Conservation (phyloP, 257 asterid genomes). For the Solanum tarapatanum region DNA sequence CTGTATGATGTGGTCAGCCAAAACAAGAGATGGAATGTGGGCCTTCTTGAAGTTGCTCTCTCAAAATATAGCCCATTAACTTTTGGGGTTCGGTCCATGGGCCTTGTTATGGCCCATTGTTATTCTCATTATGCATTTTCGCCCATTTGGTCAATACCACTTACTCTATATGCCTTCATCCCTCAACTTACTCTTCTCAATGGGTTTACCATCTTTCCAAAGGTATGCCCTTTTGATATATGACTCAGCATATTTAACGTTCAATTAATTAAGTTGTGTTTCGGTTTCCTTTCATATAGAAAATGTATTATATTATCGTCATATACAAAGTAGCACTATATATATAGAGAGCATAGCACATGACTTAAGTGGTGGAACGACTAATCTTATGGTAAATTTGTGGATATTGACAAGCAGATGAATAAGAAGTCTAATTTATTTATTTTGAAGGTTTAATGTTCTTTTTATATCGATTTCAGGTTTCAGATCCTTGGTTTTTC, state of each 20-base stretch:
- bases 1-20: constrained; percentile 46
- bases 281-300: not conserved
- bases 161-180: constrained; percentile 42
- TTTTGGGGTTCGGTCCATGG: constrained; percentile 34
- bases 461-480: constrained; percentile 17
- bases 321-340: not conserved
- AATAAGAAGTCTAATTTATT: not conserved
- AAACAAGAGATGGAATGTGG: constrained; percentile 61
- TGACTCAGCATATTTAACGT: not conserved
- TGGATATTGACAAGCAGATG: not conserved
- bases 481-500: constrained; percentile 40
- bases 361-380: not conserved
- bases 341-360: not conserved
- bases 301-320: not conserved
- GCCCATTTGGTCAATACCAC: constrained; percentile 54
- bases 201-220: constrained; percentile 43
- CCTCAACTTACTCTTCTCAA: constrained; percentile 52
- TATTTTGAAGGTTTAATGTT: not conserved
- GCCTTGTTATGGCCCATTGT: constrained; percentile 39
- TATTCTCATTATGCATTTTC: constrained; percentile 55
- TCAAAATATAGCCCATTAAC: constrained; percentile 45
- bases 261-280: not conserved
- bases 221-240: constrained; percentile 26
- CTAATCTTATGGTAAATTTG: not conserved
- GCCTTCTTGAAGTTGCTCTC: constrained; percentile 59